Evolutionary conservation across 2,329 filamentous ascomycete species (phyloP).

Genomic region (Grosmannia serpens): DNA sequence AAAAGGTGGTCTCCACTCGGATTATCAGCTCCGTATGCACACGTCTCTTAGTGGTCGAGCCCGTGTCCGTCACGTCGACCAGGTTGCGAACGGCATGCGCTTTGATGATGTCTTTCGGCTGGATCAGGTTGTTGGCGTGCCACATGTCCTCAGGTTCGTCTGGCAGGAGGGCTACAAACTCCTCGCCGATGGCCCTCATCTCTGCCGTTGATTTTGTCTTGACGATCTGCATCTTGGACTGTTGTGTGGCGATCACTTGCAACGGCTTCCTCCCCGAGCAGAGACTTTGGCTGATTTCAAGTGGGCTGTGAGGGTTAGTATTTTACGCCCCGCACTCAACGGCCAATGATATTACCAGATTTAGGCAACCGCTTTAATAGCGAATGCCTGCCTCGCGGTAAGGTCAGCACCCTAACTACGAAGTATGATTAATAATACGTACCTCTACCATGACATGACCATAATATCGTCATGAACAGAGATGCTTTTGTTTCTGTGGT

Average conservation of each 20-base stretch:
- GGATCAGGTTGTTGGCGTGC: slow-evolving; percentile 52
- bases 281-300: too few relatives aligned
- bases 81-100: slow-evolving; percentile 47
- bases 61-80: slow-evolving; percentile 31
- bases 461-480: too few relatives aligned
- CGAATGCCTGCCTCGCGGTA: background rate
- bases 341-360: background rate
- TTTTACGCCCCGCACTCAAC: background rate
- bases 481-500: too few relatives aligned
- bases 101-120: slow-evolving; percentile 38
- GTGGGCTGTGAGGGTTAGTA: too few relatives aligned
- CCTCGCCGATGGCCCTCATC: slow-evolving; percentile 25
- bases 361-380: background rate
- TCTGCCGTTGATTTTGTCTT: slow-evolving; percentile 24
- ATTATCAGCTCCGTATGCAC: slow-evolving; percentile 48
- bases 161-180: slow-evolving; percentile 27
- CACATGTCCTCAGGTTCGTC: slow-evolving; percentile 37
- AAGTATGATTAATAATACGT: background rate
- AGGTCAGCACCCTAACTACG: background rate
- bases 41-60: slow-evolving; percentile 35
- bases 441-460: too few relatives aligned
- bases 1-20: slow-evolving; percentile 44
- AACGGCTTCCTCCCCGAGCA: too few relatives aligned
- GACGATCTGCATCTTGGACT: slow-evolving; percentile 15
- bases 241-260: background rate